These are phyloP conservation scores for Ceratobasidium sp. DNA, from an alignment of 1,284 basidiomycete species.

Conservation along the genomic window DNA sequence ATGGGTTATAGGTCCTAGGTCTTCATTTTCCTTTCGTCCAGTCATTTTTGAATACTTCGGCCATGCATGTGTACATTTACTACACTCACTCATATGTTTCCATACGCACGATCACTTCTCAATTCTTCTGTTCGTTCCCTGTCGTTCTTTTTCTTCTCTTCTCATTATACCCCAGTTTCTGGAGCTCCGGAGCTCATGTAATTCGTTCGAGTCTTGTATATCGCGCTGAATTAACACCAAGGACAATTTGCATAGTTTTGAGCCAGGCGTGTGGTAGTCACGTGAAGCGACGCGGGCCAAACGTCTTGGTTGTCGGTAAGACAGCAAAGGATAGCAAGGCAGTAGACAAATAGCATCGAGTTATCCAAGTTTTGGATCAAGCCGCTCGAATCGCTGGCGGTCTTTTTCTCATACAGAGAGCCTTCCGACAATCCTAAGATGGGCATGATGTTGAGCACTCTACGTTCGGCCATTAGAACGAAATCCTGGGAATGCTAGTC, in stretches of 20 bases:
- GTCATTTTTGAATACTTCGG: conserved; percentile 14
- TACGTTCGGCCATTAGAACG: too few relatives aligned
- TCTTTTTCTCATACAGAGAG: too few relatives aligned
- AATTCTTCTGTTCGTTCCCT: not conserved
- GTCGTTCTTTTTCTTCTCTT: not conserved
- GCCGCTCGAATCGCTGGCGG: too few relatives aligned
- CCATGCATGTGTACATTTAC: conserved; percentile 37
- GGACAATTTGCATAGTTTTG: not conserved
- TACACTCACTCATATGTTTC: conserved; percentile 40
- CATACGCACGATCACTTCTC: conserved; percentile 38
- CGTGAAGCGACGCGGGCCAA: not conserved
- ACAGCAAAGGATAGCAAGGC: not conserved
- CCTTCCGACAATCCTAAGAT: too few relatives aligned
- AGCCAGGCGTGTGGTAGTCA: not conserved
- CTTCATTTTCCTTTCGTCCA: conserved; percentile 16
- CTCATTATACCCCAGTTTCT: conserved; percentile 19
- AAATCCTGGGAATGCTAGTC: too few relatives aligned
- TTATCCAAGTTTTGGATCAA: too few relatives aligned
- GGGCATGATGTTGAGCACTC: too few relatives aligned
- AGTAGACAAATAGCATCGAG: not conserved
- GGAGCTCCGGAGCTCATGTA: conserved; percentile 39
- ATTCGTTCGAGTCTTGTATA: conserved; percentile 16
- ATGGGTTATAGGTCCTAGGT: not conserved
- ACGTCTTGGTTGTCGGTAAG: not conserved
- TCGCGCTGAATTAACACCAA: conserved; percentile 22